Percentiles rank a stretch among this genome's conserved stretches.
Evolutionary conservation across 2,329 filamentous ascomycete genomes (phyloP).

Genomic region (Xylariaceae sp.): DNA sequence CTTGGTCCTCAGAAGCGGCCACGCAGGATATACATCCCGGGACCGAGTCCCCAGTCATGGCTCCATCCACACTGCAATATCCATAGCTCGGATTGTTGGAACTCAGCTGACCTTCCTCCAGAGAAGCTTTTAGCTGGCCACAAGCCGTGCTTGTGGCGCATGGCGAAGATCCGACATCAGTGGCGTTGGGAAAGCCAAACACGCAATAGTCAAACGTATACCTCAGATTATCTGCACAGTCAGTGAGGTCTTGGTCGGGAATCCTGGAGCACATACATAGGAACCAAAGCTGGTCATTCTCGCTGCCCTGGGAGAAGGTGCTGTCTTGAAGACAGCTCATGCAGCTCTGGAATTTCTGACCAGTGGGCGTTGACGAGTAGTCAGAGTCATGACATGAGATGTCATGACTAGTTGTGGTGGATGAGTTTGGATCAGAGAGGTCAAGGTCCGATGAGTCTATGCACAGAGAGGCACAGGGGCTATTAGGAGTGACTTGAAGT

Average conservation of each 20-base stretch:
- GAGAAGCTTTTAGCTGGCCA: conserved; percentile 36
- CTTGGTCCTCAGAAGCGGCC: conserved; percentile 34
- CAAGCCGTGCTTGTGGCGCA: conserved; percentile 50
- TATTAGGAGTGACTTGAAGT: conserved; percentile 49
- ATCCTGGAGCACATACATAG: conserved; percentile 38
- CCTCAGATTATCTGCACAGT: conserved; percentile 45
- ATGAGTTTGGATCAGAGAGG: conserved; percentile 42
- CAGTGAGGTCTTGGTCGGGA: conserved; percentile 1
- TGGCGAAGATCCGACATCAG: conserved; percentile 39
- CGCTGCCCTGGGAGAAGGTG: conserved; percentile 38
- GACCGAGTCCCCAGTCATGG: conserved; percentile 30
- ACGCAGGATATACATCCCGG: conserved; percentile 44
- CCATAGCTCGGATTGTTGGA: conserved; percentile 34
- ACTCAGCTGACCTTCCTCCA: conserved; percentile 37
- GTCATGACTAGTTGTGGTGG: conserved; percentile 38
- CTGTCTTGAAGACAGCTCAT: conserved; percentile 51
- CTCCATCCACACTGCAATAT: conserved; percentile 42
- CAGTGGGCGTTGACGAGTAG: conserved; percentile 33
- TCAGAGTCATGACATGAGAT: conserved; percentile 45
- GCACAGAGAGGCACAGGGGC: conserved; percentile 50
- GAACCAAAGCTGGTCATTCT: conserved; percentile 54
- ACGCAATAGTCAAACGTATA: conserved; percentile 50
- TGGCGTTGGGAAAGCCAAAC: conserved; percentile 47
- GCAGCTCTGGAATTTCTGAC: conserved; percentile 45
- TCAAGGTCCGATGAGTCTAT: conserved; percentile 25